Evolutionary conservation across 2,329 filamentous ascomycete genomes (phyloP).

Genomic region (Colletotrichum tropicicola): DNA sequence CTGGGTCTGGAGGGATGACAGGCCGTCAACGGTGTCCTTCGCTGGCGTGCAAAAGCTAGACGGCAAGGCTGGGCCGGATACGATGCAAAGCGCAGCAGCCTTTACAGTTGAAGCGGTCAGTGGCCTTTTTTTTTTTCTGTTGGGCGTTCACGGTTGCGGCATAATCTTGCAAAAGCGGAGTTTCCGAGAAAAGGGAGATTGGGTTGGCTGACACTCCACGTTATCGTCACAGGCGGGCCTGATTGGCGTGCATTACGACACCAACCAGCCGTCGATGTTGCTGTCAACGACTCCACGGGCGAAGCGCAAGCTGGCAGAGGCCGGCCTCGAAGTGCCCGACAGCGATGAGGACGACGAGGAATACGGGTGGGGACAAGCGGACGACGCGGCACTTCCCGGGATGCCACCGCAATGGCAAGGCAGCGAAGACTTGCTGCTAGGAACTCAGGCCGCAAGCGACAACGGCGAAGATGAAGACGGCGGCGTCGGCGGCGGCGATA

Average conservation of each 20-base stretch:
- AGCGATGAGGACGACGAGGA: constrained; percentile 73
- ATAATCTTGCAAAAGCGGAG: constrained; percentile 23
- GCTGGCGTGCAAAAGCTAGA: constrained; percentile 73
- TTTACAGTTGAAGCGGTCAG: constrained; percentile 59
- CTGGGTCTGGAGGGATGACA: constrained; percentile 64
- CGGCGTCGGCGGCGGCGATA: constrained; percentile 25
- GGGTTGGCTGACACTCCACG: constrained; percentile 20
- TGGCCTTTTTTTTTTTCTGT: constrained; percentile 15
- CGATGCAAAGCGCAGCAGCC: constrained; percentile 54
- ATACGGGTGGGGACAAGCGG: constrained; percentile 76
- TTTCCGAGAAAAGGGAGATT: constrained; percentile 6
- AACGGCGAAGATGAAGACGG: constrained; percentile 35
- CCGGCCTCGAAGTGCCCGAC: constrained; percentile 67
- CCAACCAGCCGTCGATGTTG: constrained; percentile 42
- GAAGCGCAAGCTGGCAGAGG: constrained; percentile 73
- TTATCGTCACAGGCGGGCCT: constrained; percentile 50
- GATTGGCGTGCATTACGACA: constrained; percentile 50
- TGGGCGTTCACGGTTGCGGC: constrained; percentile 8
- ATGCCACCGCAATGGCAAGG: constrained; percentile 75
- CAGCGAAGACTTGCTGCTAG: constrained; percentile 69
- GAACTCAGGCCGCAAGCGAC: constrained; percentile 49
- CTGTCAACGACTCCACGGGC: constrained; percentile 48
- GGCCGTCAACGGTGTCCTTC: constrained; percentile 61
- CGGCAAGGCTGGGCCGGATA: constrained; percentile 54
- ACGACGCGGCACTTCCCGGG: constrained; percentile 67